Evolutionary conservation across 495 filamentous ascomycete genomes (phyloP).

Genomic region (Aspergillus taichungensis): DNA sequence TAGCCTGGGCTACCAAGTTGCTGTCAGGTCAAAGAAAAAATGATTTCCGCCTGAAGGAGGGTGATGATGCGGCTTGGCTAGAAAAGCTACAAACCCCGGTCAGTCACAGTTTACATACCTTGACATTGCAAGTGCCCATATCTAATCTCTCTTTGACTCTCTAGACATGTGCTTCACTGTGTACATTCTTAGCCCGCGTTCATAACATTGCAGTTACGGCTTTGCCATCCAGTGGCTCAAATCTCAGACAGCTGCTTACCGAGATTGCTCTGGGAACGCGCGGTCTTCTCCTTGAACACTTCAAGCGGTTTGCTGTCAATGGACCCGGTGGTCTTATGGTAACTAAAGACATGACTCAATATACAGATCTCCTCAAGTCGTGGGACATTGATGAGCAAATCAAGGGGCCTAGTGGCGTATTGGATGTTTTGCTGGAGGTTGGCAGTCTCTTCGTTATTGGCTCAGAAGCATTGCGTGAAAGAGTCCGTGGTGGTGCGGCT

Average conservation of each 20-base stretch:
- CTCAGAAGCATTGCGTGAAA: slow-evolving; percentile 75
- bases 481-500: slow-evolving; percentile 49
- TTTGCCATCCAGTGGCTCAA: slow-evolving; percentile 61
- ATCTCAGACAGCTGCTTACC: slow-evolving; percentile 66
- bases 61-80: slow-evolving; percentile 60
- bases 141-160: not conserved
- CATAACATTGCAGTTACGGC: slow-evolving; percentile 52
- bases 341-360: slow-evolving; percentile 89
- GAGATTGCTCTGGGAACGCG: slow-evolving; percentile 79
- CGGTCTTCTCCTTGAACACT: slow-evolving; percentile 74
- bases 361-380: slow-evolving; percentile 69
- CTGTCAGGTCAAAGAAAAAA: slow-evolving; percentile 78
- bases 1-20: slow-evolving; percentile 69
- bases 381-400: slow-evolving; percentile 65
- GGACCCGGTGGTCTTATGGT: slow-evolving; percentile 90
- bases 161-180: slow-evolving; percentile 68
- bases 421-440: slow-evolving; percentile 86
- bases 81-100: slow-evolving; percentile 76
- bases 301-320: slow-evolving; percentile 87
- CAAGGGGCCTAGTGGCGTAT: slow-evolving; percentile 48
- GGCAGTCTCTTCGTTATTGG: slow-evolving; percentile 96
- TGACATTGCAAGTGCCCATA: not conserved
- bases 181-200: slow-evolving; percentile 62
- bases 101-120: slow-evolving; percentile 9
- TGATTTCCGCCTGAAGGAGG: slow-evolving; percentile 87